Evolutionary conservation across 306 rosid genomes (phyloP).

Genomic region (Trifolium fragiferum): DNA sequence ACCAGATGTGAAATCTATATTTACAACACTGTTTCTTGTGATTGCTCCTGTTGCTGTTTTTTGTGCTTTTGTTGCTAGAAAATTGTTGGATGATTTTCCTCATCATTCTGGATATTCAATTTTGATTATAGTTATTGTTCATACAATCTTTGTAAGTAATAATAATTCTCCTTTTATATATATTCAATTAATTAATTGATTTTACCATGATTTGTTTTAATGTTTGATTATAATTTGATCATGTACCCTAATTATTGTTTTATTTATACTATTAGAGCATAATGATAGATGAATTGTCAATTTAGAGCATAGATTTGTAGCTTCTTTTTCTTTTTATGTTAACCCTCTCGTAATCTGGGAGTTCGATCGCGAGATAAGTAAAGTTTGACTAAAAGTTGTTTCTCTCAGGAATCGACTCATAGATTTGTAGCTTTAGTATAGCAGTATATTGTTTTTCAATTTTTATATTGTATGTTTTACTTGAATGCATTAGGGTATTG

Average conservation of each 20-base stretch:
- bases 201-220: not conserved
- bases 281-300: not conserved
- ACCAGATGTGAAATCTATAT: conserved; percentile 84
- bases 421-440: not conserved
- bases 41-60: conserved; percentile 61
- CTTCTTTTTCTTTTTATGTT: too few relatives aligned
- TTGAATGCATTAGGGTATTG: not conserved
- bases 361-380: too few relatives aligned
- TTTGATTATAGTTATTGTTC: conserved; percentile 15
- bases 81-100: conserved; percentile 29
- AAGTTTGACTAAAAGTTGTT: too few relatives aligned
- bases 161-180: not conserved
- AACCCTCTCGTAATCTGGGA: too few relatives aligned
- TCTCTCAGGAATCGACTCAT: too few relatives aligned
- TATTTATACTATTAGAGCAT: not conserved
- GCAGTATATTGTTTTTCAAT: not conserved
- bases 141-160: conserved; percentile 18
- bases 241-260: not conserved
- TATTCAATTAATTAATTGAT: not conserved
- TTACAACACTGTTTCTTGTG: conserved; percentile 67
- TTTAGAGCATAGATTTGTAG: not conserved
- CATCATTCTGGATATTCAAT: conserved; percentile 24
- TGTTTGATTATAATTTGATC: not conserved
- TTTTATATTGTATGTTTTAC: not conserved
- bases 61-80: conserved; percentile 26